Evolutionary conservation across 2,329 filamentous ascomycete genomes (phyloP).

Genomic region (Talaromyces funiculosus): DNA sequence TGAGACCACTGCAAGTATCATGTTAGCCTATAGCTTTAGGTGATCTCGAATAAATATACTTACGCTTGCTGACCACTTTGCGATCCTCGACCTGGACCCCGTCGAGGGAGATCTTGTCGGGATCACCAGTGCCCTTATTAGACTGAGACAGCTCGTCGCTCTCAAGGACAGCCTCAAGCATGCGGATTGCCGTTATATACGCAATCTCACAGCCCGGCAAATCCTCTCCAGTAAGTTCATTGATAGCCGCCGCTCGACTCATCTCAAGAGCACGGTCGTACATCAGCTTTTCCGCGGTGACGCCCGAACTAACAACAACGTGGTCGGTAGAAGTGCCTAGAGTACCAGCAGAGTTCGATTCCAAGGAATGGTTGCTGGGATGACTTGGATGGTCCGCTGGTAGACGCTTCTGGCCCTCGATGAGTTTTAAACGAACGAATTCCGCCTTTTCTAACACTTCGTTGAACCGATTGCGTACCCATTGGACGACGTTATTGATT

Average conservation of each 20-base stretch:
- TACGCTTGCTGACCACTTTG: constrained; percentile 46
- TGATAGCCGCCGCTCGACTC: constrained; percentile 89
- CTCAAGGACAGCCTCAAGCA: constrained; percentile 92
- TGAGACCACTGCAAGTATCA: constrained; percentile 37
- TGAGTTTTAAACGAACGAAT: constrained; percentile 79
- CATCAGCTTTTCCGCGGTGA: constrained; percentile 95
- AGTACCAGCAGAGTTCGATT: constrained; percentile 51
- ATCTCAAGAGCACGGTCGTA: constrained; percentile 96
- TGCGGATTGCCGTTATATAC: constrained; percentile 86
- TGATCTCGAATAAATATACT: constrained; percentile 24
- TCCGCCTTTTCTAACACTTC: constrained; percentile 96
- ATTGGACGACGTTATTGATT: constrained; percentile 91
- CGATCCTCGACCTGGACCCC: constrained; percentile 44
- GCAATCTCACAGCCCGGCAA: constrained; percentile 82
- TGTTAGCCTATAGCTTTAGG: background rate
- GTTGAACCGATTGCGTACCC: constrained; percentile 91
- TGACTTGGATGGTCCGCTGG: constrained; percentile 82
- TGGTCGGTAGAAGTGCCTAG: constrained; percentile 66
- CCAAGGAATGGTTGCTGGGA: constrained; percentile 66
- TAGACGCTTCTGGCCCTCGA: constrained; percentile 77
- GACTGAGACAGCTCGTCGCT: constrained; percentile 57
- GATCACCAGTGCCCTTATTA: constrained; percentile 23
- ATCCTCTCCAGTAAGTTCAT: constrained; percentile 90
- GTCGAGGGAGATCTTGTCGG: constrained; percentile 36
- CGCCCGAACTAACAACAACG: constrained; percentile 76